These are phyloP conservation scores for Silene vulgaris DNA, from an alignment of 179 eudicot genomes.

Conservation along the genomic window DNA sequence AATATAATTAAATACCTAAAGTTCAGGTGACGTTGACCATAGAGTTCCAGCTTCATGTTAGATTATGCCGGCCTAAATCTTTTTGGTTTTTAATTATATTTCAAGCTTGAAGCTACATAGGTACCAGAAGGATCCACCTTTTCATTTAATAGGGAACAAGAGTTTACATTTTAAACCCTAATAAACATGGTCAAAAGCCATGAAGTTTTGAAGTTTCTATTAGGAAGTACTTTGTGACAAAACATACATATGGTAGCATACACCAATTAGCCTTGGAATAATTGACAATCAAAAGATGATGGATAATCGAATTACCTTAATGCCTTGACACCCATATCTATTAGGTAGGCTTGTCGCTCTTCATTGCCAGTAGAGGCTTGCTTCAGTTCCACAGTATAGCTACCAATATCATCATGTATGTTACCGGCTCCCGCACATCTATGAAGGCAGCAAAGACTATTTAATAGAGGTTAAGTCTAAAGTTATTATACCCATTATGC, in stretches of 20 bases:
- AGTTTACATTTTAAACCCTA: background rate
- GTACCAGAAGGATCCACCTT: background rate
- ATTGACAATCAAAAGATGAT: background rate
- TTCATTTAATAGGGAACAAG: background rate
- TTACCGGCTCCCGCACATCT: constrained; percentile 99
- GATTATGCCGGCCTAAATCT: background rate
- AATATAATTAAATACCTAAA: too few species aligned
- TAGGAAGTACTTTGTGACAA: background rate
- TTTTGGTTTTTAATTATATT: too few species aligned
- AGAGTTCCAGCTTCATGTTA: background rate
- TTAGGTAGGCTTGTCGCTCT: constrained; percentile 62
- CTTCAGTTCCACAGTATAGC: constrained; percentile 55
- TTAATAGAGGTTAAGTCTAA: constrained; percentile 3
- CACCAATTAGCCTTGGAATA: background rate
- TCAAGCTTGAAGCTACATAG: background rate
- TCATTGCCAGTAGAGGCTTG: constrained; percentile 46
- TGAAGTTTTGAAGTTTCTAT: too few species aligned
- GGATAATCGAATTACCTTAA: constrained; percentile 52
- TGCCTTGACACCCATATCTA: constrained; percentile 85
- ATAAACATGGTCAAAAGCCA: background rate
- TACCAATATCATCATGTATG: constrained; percentile 70
- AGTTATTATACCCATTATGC: background rate
- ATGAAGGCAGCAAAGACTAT: constrained; percentile 19
- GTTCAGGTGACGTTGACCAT: background rate
- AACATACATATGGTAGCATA: too few species aligned